Conservation (phyloP, 2,329 filamentous ascomycete genomes). For the Lomentospora prolificans region DNA sequence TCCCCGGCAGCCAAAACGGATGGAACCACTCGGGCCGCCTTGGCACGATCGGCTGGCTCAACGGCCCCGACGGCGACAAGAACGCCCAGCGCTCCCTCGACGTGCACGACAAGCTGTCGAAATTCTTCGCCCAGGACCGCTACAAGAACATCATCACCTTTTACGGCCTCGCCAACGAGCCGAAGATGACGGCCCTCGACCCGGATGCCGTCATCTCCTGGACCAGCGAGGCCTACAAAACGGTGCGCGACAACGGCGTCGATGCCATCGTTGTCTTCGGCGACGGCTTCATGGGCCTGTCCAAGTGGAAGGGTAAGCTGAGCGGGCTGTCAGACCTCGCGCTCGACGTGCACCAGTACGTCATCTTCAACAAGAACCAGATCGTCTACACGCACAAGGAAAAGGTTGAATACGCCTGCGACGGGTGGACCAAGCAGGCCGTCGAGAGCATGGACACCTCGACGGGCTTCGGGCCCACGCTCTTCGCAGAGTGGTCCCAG, state of each 20-base stretch:
- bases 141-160: conserved; percentile 48
- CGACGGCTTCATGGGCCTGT: conserved; percentile 63
- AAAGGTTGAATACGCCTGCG: conserved; percentile 61
- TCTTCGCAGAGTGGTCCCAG: conserved; percentile 70
- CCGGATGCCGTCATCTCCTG: conserved; percentile 45
- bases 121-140: conserved; percentile 21
- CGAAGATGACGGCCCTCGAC: conserved; percentile 46
- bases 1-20: conserved; percentile 47
- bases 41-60: conserved; percentile 18
- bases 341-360: conserved; percentile 72
- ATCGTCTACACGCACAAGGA: conserved; percentile 54
- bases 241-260: conserved; percentile 51
- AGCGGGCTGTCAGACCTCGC: conserved; percentile 47
- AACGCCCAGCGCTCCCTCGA: conserved; percentile 43
- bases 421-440: conserved; percentile 55
- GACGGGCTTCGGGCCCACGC: conserved; percentile 53
- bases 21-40: conserved; percentile 52
- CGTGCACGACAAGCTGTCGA: conserved; percentile 33
- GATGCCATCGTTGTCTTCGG: conserved; percentile 54
- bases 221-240: conserved; percentile 43
- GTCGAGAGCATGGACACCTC: conserved; percentile 39
- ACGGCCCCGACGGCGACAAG: conserved; percentile 13
- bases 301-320: conserved; percentile 61
- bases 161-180: conserved; percentile 61
- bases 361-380: conserved; percentile 64